A percentile compares a stretch with the other conserved stretches of the same genome.
These are phyloP conservation scores for Mortierella polycephala DNA, from an alignment of 371 early-diverging fungal genomes.

Conservation along the genomic window DNA sequence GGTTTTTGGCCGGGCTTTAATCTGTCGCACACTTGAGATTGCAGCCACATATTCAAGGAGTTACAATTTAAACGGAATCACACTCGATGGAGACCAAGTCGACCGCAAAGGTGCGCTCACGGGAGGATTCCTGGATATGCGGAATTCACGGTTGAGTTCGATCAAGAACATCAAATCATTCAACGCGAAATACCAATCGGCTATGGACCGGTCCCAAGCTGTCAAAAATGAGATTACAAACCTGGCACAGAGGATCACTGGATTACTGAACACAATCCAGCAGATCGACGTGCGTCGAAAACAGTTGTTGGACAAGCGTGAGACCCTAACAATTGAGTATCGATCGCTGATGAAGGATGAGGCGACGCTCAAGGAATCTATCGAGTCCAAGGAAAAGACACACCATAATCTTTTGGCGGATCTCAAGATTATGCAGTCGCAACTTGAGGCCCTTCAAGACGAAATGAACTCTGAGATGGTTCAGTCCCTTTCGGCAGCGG, in stretches of 20 bases:
- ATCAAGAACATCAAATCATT: conserved; percentile 61
- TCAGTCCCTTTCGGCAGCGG: conserved; percentile 31
- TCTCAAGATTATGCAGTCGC: conserved; percentile 28
- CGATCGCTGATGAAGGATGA: conserved; percentile 66
- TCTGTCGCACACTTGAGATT: conserved; percentile 90
- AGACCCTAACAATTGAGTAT: conserved; percentile 62
- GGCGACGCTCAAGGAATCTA: conserved; percentile 58
- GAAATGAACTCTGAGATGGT: conserved; percentile 47
- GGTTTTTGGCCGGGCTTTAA: conserved; percentile 90
- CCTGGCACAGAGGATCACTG: conserved; percentile 81
- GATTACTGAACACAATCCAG: conserved; percentile 62
- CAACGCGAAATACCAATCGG: conserved; percentile 60
- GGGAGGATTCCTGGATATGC: conserved; percentile 90
- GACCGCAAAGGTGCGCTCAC: conserved; percentile 94
- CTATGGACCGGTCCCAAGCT: conserved; percentile 56
- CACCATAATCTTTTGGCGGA: conserved; percentile 22
- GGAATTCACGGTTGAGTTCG: conserved; percentile 81
- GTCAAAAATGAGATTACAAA: conserved; percentile 62
- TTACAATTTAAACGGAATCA: conserved; percentile 85
- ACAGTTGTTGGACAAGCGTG: conserved; percentile 62
- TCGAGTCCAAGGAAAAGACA: conserved; percentile 57
- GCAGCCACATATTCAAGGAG: conserved; percentile 83
- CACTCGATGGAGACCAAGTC: conserved; percentile 93
- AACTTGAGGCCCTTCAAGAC: conserved; percentile 22
- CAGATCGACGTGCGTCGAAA: conserved; percentile 60